A percentile compares a stretch with the other conserved stretches of the same genome.
Conservation (phyloP, 192 early-diverging fungal genomes). For the Glomus cerebriforme region DNA sequence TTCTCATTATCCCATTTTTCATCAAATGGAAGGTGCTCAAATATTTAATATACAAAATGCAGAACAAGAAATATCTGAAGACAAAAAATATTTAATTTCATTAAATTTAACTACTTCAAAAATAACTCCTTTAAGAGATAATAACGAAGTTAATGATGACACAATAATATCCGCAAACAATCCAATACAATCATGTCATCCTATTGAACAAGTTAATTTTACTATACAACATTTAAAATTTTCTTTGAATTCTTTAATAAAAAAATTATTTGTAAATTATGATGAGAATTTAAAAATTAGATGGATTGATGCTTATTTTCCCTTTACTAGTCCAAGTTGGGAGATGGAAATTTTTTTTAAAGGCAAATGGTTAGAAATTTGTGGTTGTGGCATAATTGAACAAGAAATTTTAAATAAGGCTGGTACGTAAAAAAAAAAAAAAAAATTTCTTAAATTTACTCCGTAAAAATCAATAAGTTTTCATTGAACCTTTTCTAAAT, state of each 20-base stretch:
- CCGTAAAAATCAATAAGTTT: not conserved
- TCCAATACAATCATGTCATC: conserved; percentile 76
- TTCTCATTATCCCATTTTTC: conserved; percentile 96
- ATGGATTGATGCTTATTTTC: conserved; percentile 95
- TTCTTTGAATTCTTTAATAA: conserved; percentile 82
- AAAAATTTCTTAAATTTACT: not conserved
- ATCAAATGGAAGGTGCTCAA: conserved; percentile 96
- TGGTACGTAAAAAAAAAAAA: conserved; percentile 41
- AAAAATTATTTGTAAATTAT: conserved; percentile 62
- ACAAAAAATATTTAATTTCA: conserved; percentile 30
- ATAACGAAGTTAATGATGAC: conserved; percentile 34
- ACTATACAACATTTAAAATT: conserved; percentile 74
- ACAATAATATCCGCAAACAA: conserved; percentile 63
- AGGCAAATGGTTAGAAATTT: conserved; percentile 92
- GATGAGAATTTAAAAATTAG: conserved; percentile 76
- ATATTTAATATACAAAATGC: conserved; percentile 57
- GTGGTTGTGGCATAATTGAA: conserved; percentile 90
- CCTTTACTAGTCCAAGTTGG: conserved; percentile 95
- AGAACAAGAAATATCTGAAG: conserved; percentile 38
- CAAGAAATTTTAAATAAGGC: conserved; percentile 79
- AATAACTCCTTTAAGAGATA: conserved; percentile 24
- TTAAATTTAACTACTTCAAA: conserved; percentile 33
- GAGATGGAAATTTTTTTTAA: conserved; percentile 95
- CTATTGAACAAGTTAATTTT: conserved; percentile 53
- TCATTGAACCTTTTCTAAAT: conserved; percentile 6